These are phyloP conservation scores for Globisporangium canariense DNA, from an alignment of 352 stramenopile species.

Conservation along the genomic window DNA sequence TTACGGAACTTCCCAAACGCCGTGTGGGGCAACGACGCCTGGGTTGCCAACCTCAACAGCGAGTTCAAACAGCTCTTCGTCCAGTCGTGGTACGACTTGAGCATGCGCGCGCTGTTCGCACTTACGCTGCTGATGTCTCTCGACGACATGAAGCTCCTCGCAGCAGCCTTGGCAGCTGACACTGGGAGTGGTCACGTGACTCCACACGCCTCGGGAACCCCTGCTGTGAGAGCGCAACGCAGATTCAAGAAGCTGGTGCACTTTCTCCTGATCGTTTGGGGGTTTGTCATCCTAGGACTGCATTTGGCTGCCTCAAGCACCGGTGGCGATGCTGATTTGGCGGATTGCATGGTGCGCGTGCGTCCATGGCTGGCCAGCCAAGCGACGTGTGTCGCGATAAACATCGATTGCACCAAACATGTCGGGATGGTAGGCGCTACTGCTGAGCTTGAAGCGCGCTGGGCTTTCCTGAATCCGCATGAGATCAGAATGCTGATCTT, in stretches of 20 bases:
- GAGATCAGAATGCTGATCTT: neutral
- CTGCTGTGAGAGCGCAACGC: neutral
- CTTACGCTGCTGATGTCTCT: constrained; percentile 3
- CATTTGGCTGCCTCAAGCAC: neutral
- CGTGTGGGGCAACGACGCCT: constrained; percentile 1
- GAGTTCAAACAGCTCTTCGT: constrained; percentile 16
- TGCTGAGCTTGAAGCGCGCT: neutral
- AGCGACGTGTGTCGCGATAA: neutral
- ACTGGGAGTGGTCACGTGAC: neutral
- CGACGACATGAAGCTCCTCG: constrained; percentile 16
- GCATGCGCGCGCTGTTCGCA: constrained; percentile 8
- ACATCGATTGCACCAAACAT: neutral
- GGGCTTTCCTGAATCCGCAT: neutral
- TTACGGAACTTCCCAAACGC: neutral
- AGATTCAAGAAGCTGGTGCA: neutral
- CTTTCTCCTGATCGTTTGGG: neutral
- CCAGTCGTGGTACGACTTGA: constrained; percentile 12
- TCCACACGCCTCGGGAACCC: neutral
- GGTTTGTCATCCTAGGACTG: neutral
- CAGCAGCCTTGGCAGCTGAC: neutral
- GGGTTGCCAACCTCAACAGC: constrained; percentile 8
- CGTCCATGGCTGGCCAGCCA: neutral
- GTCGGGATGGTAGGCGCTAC: neutral
- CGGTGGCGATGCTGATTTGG: neutral
- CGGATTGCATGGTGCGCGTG: neutral